Evolutionary conservation across 257 asterid genomes (phyloP).

Genomic region (Prunella vulgaris): DNA sequence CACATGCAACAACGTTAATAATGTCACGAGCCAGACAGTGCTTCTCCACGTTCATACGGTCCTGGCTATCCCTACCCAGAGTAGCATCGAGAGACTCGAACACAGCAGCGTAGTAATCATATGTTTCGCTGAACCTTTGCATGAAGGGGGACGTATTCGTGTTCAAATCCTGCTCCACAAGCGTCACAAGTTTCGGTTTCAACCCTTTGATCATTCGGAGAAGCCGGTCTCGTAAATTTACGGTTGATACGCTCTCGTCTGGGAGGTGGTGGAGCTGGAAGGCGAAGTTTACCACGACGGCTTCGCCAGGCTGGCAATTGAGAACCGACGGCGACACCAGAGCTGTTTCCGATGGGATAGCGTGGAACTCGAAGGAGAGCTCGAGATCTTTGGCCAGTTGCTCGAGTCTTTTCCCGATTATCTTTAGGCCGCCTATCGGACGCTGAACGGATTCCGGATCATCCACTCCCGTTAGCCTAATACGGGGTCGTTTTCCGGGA

Average conservation of each 20-base stretch:
- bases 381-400: slow-evolving; percentile 54
- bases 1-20: slow-evolving; percentile 78
- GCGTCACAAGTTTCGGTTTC: slow-evolving; percentile 68
- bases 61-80: slow-evolving; percentile 63
- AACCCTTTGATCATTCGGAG: slow-evolving; percentile 84
- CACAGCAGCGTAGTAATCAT: slow-evolving; percentile 66
- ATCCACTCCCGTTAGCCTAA: slow-evolving; percentile 77
- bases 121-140: slow-evolving; percentile 70
- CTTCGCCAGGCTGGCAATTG: slow-evolving; percentile 53
- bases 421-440: slow-evolving; percentile 58
- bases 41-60: slow-evolving; percentile 77
- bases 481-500: slow-evolving; percentile 50
- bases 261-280: slow-evolving; percentile 99
- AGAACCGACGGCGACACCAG: slow-evolving; percentile 53
- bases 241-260: slow-evolving; percentile 81
- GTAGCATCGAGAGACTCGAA: slow-evolving; percentile 84
- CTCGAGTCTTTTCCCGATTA: slow-evolving; percentile 69
- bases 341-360: slow-evolving; percentile 52
- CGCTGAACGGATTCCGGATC: slow-evolving; percentile 93
- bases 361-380: slow-evolving; percentile 57
- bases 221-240: slow-evolving; percentile 74
- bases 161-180: slow-evolving; percentile 85
- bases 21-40: slow-evolving; percentile 94
- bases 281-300: slow-evolving; percentile 71
- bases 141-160: slow-evolving; percentile 85